Evolutionary conservation across 345 rosid species (phyloP), one percentile per base, ranked within the genome.

Genomic region (Gossypium mustelinum): DNA sequence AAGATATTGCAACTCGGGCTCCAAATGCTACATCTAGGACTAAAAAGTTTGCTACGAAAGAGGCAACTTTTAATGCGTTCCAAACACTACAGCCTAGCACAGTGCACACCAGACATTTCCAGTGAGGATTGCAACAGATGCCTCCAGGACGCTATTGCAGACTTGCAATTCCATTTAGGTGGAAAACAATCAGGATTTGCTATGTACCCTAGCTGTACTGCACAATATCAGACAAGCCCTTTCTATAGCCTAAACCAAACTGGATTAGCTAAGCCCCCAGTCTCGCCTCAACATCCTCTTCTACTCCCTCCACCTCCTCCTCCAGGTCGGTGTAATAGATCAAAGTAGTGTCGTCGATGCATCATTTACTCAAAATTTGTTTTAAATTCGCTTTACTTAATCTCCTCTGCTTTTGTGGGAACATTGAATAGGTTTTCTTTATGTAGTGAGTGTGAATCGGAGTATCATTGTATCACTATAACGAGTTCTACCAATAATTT

Each of bases 271-370:
- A 29, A 45, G 27, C 61, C 79, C 80, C 64, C 72, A 81, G 69
- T 79, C 85, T 82, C 89, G 82, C 73, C 44, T 82, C 75, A 76
- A 79, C 67, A 68, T 77, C 24, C 87, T 85, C 77, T 82, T 67
- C 70, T 25, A 62, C 71, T 9, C 65, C 67, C 27, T 51, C 48
- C 20, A 54, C 41, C 41, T 34, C 7, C 41, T 34, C 41, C 41
- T 34, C 41, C 41, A 34, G 41, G 41, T 34, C 41, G 1, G 41
- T 5, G 41, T 34, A 34, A 34, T 34, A 34, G 7, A 5, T 34
- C 41, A 34, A 34, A 34, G 41, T 34, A 34, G 41, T 34, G 7
- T 34, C 6, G 41, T 34, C 1, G 41, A 34, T 34, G 41, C 41
- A 34, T 34, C 7, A 34, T 6, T 34, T 34, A 34, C 41, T 34